Evolutionary conservation across 805 yeast genomes (phyloP).

Genomic region (Scheffersomyces amazonensis): DNA sequence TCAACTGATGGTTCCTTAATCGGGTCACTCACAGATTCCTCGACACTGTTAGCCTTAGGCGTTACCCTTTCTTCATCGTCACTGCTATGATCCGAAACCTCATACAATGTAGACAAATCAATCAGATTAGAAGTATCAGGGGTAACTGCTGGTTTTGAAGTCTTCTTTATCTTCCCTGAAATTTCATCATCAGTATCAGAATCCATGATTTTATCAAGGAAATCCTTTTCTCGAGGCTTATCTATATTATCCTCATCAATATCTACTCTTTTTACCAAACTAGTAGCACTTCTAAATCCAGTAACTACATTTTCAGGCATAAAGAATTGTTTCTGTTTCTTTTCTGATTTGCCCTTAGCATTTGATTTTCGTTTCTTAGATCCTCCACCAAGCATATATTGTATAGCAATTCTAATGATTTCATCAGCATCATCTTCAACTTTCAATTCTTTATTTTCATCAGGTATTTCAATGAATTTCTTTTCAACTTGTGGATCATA

Average conservation of each 20-base stretch:
- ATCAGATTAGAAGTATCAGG: background rate
- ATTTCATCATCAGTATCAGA: constrained; percentile 13
- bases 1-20: no score
- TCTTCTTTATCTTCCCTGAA: background rate
- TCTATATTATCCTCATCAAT: constrained; percentile 2
- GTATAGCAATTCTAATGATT: constrained; percentile 65
- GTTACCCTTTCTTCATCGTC: background rate
- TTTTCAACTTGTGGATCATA: constrained; percentile 56
- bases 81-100: background rate
- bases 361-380: constrained; percentile 8
- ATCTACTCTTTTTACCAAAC: constrained; percentile 18
- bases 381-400: constrained; percentile 46
- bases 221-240: background rate
- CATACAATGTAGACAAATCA: background rate
- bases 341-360: constrained; percentile 10
- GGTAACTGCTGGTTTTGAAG: background rate
- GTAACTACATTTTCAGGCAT: constrained; percentile 73
- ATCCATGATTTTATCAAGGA: constrained; percentile 10
- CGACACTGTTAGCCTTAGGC: no score
- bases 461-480: constrained; percentile 61
- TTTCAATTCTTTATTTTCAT: constrained; percentile 57
- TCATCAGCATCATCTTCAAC: constrained; percentile 63
- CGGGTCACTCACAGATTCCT: no score
- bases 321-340: constrained; percentile 46
- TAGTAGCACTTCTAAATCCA: constrained; percentile 57